Percentiles rank a stretch among this genome's conserved stretches.
Evolutionary conservation across 768 basidiomycete genomes (phyloP).

Genomic region (Russula abietina): DNA sequence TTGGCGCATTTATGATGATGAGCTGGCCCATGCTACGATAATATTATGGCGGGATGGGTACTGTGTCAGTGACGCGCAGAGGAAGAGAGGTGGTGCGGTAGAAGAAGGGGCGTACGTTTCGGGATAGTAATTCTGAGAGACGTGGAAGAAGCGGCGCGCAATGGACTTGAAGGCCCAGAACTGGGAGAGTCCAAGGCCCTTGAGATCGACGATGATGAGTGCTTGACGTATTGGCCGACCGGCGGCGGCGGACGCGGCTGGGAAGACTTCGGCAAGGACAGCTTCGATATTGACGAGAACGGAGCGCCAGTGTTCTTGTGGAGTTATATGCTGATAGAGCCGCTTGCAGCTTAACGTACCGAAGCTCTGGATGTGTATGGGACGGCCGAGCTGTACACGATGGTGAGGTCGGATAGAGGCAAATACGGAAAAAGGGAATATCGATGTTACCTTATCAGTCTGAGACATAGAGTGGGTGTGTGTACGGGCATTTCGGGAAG

Average conservation of each 20-base stretch:
- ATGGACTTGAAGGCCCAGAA: constrained; percentile 75
- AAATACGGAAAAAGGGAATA: background rate
- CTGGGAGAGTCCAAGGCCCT: constrained; percentile 59
- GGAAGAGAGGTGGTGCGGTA: background rate
- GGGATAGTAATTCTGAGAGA: constrained; percentile 75
- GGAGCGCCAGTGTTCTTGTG: constrained; percentile 48
- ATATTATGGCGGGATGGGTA: background rate
- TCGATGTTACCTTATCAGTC: constrained; percentile 60
- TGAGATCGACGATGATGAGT: constrained; percentile 63
- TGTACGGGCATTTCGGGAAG: background rate
- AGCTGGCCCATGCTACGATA: constrained; percentile 61
- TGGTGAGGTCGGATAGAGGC: background rate
- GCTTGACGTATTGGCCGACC: constrained; percentile 45
- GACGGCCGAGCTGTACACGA: constrained; percentile 53
- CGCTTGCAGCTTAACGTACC: constrained; percentile 53
- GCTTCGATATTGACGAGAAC: constrained; percentile 62
- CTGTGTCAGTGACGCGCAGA: background rate
- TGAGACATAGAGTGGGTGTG: constrained; percentile 26
- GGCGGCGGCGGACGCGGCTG: constrained; percentile 54
- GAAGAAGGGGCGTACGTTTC: constrained; percentile 50
- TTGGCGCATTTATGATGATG: constrained; percentile 64
- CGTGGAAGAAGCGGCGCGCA: constrained; percentile 56
- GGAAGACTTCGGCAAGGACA: constrained; percentile 59
- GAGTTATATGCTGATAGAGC: constrained; percentile 51
- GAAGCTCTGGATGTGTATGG: constrained; percentile 61